Conservation (phyloP, 2,329 filamentous ascomycete species). For the Fusarium sp. region DNA sequence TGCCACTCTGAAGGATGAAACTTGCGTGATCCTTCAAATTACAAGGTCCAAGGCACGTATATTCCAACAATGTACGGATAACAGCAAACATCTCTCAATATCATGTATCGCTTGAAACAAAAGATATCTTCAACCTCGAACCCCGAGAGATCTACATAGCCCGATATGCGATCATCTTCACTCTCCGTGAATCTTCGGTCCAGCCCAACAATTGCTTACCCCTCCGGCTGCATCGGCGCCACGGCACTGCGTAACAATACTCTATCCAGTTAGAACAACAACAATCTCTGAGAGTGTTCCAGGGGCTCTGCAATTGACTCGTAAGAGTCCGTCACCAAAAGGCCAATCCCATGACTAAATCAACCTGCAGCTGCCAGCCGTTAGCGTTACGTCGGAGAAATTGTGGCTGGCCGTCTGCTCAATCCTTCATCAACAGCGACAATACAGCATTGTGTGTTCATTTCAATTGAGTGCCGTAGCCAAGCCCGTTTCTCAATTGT, state of each 20-base stretch:
- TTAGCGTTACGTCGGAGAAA: constrained; percentile 3
- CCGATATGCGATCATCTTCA: not conserved
- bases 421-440: not conserved
- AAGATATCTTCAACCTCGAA: not conserved
- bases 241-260: not conserved
- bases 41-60: no score
- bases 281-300: not conserved
- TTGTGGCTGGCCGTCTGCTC: not conserved
- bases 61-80: no score
- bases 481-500: not conserved
- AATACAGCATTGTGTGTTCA: not conserved
- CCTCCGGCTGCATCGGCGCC: not conserved
- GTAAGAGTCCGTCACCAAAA: not conserved
- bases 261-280: not conserved
- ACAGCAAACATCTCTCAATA: no score
- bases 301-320: not conserved
- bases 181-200: not conserved
- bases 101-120: not conserved
- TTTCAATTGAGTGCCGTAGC: no score
- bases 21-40: no score
- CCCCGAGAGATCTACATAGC: not conserved
- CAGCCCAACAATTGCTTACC: not conserved
- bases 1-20: no score
- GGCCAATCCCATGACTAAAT: not conserved
- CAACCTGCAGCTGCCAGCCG: not conserved